phyloP scores from a whole-genome alignment of 352 stramenopile genomes.

The Aphanomyces invadans region DNA sequence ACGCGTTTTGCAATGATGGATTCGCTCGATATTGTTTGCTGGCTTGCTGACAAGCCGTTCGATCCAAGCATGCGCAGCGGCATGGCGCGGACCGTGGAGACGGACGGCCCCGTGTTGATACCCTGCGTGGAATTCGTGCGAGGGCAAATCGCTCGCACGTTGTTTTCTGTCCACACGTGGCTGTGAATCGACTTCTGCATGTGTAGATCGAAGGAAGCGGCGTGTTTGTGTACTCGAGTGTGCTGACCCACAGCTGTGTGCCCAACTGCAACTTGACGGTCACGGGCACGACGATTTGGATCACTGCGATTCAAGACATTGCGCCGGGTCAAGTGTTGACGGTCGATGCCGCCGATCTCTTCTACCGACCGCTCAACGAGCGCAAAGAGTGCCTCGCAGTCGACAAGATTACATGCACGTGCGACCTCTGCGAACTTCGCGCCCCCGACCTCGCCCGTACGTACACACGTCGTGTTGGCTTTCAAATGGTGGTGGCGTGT shows the following conservation, averaged over 20 bases:
- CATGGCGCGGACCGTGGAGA: too few relatives aligned
- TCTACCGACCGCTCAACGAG: constrained; percentile 62
- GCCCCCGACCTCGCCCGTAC: constrained; percentile 47
- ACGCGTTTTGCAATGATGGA: too few relatives aligned
- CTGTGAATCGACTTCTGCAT: too few relatives aligned
- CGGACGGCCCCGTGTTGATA: too few relatives aligned
- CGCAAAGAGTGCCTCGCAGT: constrained; percentile 47
- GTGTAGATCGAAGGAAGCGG: constrained; percentile 38
- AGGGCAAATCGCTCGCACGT: too few relatives aligned
- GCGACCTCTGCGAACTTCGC: constrained; percentile 40
- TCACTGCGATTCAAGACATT: constrained; percentile 66
- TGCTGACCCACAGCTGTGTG: constrained; percentile 62
- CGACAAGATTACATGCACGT: constrained; percentile 59
- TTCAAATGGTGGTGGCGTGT: too few relatives aligned
- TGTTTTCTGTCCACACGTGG: too few relatives aligned
- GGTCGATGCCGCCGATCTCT: constrained; percentile 77
- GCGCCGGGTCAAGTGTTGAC: constrained; percentile 49
- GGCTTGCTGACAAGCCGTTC: too few relatives aligned
- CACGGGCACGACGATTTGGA: constrained; percentile 54
- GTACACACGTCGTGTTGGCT: too few relatives aligned
- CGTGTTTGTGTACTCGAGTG: constrained; percentile 59
- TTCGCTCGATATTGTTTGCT: too few relatives aligned
- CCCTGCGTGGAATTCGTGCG: too few relatives aligned
- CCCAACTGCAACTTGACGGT: constrained; percentile 77
- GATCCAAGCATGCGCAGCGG: too few relatives aligned